Evolutionary conservation across 345 rosid species (phyloP).

Genomic region (Gossypium longicalyx): DNA sequence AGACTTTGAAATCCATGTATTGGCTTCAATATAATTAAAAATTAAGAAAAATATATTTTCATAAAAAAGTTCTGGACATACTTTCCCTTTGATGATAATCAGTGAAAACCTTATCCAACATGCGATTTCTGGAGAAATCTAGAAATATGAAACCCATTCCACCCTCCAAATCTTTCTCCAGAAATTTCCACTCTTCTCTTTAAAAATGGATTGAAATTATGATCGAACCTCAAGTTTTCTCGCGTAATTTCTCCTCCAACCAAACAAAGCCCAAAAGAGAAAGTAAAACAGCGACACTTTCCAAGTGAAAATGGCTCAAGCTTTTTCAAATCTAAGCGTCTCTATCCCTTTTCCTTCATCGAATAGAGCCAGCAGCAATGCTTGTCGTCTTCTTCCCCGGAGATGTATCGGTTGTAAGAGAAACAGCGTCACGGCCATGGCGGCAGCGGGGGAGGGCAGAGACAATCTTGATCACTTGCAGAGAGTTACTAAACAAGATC

Average conservation of each 20-base stretch:
- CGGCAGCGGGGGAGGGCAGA: conserved; percentile 25
- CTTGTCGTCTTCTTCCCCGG: not conserved
- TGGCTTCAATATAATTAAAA: too few species aligned
- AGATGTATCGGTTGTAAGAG: not conserved
- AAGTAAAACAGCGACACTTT: too few species aligned
- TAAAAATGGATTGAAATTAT: not conserved
- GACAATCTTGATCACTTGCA: conserved; percentile 47
- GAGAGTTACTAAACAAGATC: conserved; percentile 15
- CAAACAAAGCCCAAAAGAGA: not conserved
- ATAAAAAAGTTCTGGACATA: too few species aligned
- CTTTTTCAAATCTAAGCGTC: conserved; percentile 26
- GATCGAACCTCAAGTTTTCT: not conserved
- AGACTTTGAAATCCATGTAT: too few species aligned
- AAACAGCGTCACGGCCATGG: conserved; percentile 24
- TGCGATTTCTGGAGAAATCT: conserved; percentile 27
- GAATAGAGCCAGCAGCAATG: not conserved
- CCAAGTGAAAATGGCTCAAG: conserved; percentile 28
- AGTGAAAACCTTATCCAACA: not conserved
- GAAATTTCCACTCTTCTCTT: conserved; percentile 28
- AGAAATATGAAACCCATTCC: conserved; percentile 7
- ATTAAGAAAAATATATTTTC: too few species aligned
- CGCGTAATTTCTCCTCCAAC: not conserved
- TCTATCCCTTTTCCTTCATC: conserved; percentile 18
- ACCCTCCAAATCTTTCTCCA: conserved; percentile 12
- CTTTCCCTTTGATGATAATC: too few species aligned